Evolutionary conservation across 78 protist genomes (phyloP).

Genomic region (Diacronema lutheri): DNA sequence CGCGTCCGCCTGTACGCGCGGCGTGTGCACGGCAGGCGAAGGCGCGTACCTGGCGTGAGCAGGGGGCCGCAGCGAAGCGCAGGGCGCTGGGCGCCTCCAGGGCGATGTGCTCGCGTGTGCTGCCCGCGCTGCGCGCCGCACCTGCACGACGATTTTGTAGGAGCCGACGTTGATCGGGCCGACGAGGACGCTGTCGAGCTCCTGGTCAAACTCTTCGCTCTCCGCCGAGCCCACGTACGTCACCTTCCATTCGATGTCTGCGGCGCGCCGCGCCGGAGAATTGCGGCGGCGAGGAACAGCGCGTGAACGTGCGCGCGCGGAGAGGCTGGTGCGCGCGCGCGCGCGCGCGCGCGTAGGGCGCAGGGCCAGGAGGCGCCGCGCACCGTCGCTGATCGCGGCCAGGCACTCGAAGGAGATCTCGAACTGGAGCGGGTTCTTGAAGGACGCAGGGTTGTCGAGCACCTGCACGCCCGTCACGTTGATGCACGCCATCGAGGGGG

Average conservation of each 20-base stretch:
- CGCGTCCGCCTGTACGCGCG: conserved; percentile 48
- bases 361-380: too few relatives aligned
- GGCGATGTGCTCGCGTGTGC: too few relatives aligned
- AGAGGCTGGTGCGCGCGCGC: too few relatives aligned
- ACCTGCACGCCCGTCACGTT: conserved; percentile 9
- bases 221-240: conserved; percentile 72
- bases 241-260: conserved; percentile 73
- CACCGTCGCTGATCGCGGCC: not conserved
- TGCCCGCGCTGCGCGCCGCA: too few relatives aligned
- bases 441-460: conserved; percentile 8
- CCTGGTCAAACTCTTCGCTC: conserved; percentile 54
- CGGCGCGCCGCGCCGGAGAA: too few relatives aligned
- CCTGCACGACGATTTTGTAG: conserved; percentile 40
- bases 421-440: conserved; percentile 5
- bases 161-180: conserved; percentile 64
- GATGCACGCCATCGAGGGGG: conserved; percentile 27
- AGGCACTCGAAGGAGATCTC: conserved; percentile 30
- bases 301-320: too few relatives aligned
- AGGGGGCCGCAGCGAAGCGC: too few relatives aligned
- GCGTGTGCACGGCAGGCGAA: too few relatives aligned
- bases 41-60: too few relatives aligned
- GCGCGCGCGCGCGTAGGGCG: too few relatives aligned
- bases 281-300: too few relatives aligned
- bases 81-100: too few relatives aligned
- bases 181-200: conserved; percentile 59